Conservation (phyloP, 2,329 filamentous ascomycete genomes). For the Alternaria arborescens region DNA sequence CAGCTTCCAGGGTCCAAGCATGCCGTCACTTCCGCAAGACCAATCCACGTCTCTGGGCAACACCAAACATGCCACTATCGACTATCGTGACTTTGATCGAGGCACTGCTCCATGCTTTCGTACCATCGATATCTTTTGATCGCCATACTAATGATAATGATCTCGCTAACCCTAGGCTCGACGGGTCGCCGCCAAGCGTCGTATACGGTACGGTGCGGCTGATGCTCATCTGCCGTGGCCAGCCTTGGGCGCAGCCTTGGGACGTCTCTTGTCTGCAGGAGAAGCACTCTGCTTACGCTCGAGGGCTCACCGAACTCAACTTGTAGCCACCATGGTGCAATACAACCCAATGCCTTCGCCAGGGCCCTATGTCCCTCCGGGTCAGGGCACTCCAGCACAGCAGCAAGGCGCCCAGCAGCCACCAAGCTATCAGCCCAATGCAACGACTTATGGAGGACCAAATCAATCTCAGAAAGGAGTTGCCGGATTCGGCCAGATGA, state of each 20-base stretch:
- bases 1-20: constrained; percentile 6
- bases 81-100: background rate
- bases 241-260: constrained; percentile 10
- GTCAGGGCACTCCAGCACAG: constrained; percentile 25
- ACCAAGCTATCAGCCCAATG: constrained; percentile 27
- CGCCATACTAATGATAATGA: background rate
- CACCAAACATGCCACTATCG: background rate
- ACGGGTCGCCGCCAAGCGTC: constrained; percentile 21
- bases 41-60: background rate
- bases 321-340: constrained; percentile 39
- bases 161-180: constrained; percentile 16
- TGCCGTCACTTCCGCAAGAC: constrained; percentile 14
- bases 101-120: background rate
- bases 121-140: background rate
- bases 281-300: too few species aligned
- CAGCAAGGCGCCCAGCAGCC: constrained; percentile 29
- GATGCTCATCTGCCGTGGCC: constrained; percentile 8
- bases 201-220: constrained; percentile 22
- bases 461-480: constrained; percentile 31
- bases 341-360: constrained; percentile 41
- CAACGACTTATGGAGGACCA: constrained; percentile 24
- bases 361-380: constrained; percentile 40
- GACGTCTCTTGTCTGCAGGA: background rate
- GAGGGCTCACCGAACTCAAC: background rate
- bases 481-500: constrained; percentile 40